phyloP scores from a whole-genome alignment of 805 yeast genomes.

The Sugiyamaella americana region DNA sequence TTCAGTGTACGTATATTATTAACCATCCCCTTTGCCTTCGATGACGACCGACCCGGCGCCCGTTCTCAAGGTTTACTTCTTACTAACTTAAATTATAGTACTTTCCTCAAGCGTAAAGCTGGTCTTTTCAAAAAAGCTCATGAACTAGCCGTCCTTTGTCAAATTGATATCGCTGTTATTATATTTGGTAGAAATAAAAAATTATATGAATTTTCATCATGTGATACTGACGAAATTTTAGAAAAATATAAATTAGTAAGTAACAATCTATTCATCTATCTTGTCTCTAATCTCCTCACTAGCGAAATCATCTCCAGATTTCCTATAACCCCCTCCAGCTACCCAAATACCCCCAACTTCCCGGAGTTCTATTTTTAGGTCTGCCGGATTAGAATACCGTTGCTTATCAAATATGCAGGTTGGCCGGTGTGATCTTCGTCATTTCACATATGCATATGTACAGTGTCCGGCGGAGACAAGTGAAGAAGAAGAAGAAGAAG shows the following conservation, averaged over 20 bases:
- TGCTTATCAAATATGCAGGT: too few relatives aligned
- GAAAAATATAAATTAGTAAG: constrained; percentile 19
- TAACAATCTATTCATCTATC: too few relatives aligned
- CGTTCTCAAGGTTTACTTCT: neutral
- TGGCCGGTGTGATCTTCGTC: too few relatives aligned
- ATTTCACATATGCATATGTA: too few relatives aligned
- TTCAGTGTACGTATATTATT: constrained; percentile 30
- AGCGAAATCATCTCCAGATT: neutral
- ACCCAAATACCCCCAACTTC: neutral
- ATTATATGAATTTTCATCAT: constrained; percentile 77
- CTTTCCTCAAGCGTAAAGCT: constrained; percentile 90
- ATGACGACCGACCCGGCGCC: neutral
- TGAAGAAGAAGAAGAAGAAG: too few relatives aligned
- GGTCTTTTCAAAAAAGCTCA: constrained; percentile 82
- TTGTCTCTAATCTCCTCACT: too few relatives aligned
- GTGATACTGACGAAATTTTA: constrained; percentile 48
- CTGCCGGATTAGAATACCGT: too few relatives aligned
- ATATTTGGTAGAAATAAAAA: constrained; percentile 74
- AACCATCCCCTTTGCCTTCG: neutral
- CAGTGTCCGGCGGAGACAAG: too few relatives aligned
- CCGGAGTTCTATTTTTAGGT: too few relatives aligned
- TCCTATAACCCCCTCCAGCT: neutral
- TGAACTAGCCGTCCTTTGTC: constrained; percentile 83
- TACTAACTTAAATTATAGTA: constrained; percentile 32
- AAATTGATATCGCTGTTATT: constrained; percentile 86